phyloP scores from a whole-genome alignment of 441 rosid species.

The Metrosideros polymorpha region DNA sequence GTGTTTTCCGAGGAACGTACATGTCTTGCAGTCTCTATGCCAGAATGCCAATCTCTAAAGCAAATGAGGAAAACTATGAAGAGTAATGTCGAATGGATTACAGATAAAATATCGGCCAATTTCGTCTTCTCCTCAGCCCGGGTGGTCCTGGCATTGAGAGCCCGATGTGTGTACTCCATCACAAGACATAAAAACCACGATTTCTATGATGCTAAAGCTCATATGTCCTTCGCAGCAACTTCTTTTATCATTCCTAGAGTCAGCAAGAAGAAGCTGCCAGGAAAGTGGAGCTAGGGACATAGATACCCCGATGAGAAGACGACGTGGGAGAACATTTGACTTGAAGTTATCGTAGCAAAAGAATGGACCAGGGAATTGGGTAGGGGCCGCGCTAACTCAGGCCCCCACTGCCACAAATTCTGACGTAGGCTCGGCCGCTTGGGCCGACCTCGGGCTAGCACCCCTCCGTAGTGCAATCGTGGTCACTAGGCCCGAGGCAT shows the following conservation, averaged over 20 bases:
- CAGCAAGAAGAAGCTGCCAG: too few species aligned
- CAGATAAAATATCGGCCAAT: background rate
- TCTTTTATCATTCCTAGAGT: too few species aligned
- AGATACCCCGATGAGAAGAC: too few species aligned
- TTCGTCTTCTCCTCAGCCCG: background rate
- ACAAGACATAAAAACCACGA: too few species aligned
- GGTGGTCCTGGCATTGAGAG: background rate
- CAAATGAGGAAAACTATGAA: background rate
- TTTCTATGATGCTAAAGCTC: too few species aligned
- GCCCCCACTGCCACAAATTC: slow-evolving; percentile 63
- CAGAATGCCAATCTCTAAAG: background rate
- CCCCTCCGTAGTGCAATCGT: slow-evolving; percentile 15
- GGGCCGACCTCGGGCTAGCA: slow-evolving; percentile 4
- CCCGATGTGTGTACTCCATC: too few species aligned
- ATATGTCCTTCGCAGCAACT: too few species aligned
- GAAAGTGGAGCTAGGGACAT: too few species aligned
- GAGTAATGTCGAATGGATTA: background rate
- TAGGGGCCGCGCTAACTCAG: slow-evolving; percentile 72
- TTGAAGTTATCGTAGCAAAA: too few species aligned
- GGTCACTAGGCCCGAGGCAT: slow-evolving; percentile 15
- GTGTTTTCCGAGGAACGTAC: background rate
- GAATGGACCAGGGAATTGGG: too few species aligned
- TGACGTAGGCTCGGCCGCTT: slow-evolving; percentile 53
- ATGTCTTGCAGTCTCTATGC: background rate
- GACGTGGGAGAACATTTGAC: too few species aligned